Evolutionary conservation across 345 rosid genomes (phyloP), one percentile per base, ranked within the genome.

Genomic region (Eutrema yunnanense): DNA sequence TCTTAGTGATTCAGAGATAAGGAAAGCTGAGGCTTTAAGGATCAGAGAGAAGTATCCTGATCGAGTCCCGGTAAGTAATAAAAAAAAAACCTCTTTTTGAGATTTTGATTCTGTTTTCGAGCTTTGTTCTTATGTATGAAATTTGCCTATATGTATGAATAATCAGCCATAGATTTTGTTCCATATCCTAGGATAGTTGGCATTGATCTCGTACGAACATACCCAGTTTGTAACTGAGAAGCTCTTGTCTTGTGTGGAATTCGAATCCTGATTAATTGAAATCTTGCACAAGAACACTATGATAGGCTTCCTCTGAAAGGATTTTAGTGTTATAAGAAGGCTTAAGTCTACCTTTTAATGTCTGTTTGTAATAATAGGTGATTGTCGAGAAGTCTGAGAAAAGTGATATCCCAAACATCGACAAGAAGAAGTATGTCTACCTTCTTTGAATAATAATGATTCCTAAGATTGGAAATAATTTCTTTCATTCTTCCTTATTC

Each of bases 361-460:
- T 67, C 11, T 48, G 6, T 38, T 54, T 54, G 38, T 56, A 14
- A 69, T 10, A 75, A 69, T 10, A 75, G 79, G 75, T 76, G 49
- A 74, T 67, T 50, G 74, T 75, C 5, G 73, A 75, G 49, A 75
- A 60, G 62, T 55, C 73, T 37, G 73, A 62, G 40, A 62, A 46
- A 69, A 70, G 66, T 38, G 71, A 55, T 10, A 47, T 69, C 3
- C 71, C 71, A 6, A 9, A 37, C 65, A 76, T 76, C 1, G 61
- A 76, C 71, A 76, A 76, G 57, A 75, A 53, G 64, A 69, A 75
- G 79, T 75, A 16, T 37, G 32, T 61, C 19, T 32, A 6, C 19
- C 4, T 51, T 53, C 10, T 22, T 42, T 40, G 48, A 37, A 14
- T 19, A 9, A 27, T 48, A 2, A 19, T 6, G 29, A 48, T 36